A percentile compares a stretch with the other conserved stretches of the same genome.
Conservation (phyloP, 208 protist genomes). For the Tritrichomonas musculus region DNA sequence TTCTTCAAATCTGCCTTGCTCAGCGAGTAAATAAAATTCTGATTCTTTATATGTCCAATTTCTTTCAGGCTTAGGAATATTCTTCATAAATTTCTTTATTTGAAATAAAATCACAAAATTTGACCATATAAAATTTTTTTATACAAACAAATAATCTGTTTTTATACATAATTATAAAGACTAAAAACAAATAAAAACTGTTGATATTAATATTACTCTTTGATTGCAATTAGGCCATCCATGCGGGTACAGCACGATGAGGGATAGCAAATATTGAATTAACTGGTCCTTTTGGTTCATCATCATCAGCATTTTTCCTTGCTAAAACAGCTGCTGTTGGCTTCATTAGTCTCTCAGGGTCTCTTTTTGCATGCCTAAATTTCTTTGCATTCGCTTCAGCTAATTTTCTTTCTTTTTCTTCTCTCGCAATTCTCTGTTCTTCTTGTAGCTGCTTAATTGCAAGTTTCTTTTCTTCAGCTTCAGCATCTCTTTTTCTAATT, state of each 20-base stretch:
- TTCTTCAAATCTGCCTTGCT: no score
- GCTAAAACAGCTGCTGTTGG: neutral
- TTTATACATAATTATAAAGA: no score
- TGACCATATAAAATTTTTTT: no score
- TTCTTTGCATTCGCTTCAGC: neutral
- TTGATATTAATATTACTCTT: no score
- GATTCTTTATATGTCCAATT: no score
- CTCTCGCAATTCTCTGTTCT: neutral
- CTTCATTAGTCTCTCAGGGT: neutral
- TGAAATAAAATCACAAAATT: no score
- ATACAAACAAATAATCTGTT: no score
- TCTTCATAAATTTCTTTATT: no score
- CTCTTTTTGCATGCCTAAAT: neutral
- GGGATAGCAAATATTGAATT: conserved; percentile 5
- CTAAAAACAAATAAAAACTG: no score
- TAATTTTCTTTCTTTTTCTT: conserved; percentile 21
- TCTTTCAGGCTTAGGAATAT: no score
- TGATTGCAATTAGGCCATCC: no score
- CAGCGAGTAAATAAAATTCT: no score
- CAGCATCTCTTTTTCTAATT: conserved; percentile 20
- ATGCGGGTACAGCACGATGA: neutral
- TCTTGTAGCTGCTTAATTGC: neutral
- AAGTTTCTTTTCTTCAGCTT: neutral
- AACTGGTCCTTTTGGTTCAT: conserved; percentile 1
- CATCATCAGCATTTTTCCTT: neutral